Base-by-base conservation (phyloP, 2,329 filamentous ascomycete species). In the Xylaria sp. region DNA sequence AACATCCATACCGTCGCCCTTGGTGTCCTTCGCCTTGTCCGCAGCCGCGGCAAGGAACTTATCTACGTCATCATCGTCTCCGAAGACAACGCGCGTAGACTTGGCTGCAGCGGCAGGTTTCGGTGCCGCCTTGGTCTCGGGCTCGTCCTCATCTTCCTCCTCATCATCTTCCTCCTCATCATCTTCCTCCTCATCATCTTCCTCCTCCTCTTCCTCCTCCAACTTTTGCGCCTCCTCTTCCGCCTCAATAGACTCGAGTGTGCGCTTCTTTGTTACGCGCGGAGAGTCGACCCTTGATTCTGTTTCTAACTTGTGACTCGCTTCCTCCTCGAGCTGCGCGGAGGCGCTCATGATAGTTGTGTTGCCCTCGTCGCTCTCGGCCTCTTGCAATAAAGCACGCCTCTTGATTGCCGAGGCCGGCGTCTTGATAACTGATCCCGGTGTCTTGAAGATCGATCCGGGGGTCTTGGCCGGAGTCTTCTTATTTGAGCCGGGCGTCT, bases 21-120 rank as follows among this genome's bases (percentile, higher is more conserved):
- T 8, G 30, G 48, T 56, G 0, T 60, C 46, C 19, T 54, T 56
- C 23, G 65, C 59, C n/a, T 57, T 59, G 7, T 63, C 60, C 1
- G 67, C 67, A 8, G 69, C 69, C 3, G 66, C 64, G 0, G 68
- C 66, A 5, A 72, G 69, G 13, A 71, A 72, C 2, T 70, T 68
- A 19, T 72, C 68, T 58, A 73, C 66, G 48, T 73, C 71, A 6
- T 71, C 65, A 18, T 72, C 71, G 11, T 72, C 69, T 5, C 67
- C 70, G 35, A 73, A 73, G 4, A 71, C 69, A 11, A 72, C 62
- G 50, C 71, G 71, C 37, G 67, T 70, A 46, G 65, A 63, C 59
- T 71, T 71, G n/a, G 64, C 47, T 34, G 58, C 4, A 30, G 23
- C 55, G 18, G 66, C 68, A 4, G 66, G 58, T 46, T 42, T 52